Evolutionary conservation across 805 yeast genomes (phyloP), one percentile per base, ranked within the genome.

Genomic region (Yamadazyma tumulicola): DNA sequence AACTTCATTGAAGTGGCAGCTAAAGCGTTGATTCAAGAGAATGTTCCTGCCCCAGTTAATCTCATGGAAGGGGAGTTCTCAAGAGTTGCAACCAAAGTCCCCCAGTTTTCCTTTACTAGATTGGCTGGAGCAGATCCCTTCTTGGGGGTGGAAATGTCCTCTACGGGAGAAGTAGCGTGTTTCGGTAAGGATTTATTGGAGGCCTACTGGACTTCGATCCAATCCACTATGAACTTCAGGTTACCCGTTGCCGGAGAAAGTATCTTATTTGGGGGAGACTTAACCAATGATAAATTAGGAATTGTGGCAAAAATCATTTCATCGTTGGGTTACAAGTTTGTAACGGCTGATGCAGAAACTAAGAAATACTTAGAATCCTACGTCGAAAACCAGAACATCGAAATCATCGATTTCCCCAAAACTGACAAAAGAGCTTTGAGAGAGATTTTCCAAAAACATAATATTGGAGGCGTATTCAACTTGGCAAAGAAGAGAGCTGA

Each of bases 101-200:
- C 97, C 9, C 97, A 91, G 65, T 91, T 91, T 67, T 89, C 97
- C 5, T 91, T 93, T 80, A 84, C 97, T 19, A 81, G 97, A 63
- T 75, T 91, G 48, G 85, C 96, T 31, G 97, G 97, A 51, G 97
- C 97, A 37, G 97, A 91, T 61, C 97, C 97, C 35, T 88, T 91
- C 42, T 72, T 91, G 47, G 97, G 97, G 69, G 97, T 91, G 46
- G 97, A 91, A 68, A 91, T 91, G 97, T 96, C 97, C 13, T 91
- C 97, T 19, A 91, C 97, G 43, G 97, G 97, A 74, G 97, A 49
- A 39, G 43, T 49, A 27, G 48, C 98, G 19, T 85, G 96, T 59
- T 93, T 93, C 58, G 99, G 99, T 51, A 71, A 71, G 43, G 82
- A 86, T 61, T 61, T 83, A 43, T 52, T 74, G 37, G 97, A 93